Conservation (phyloP, 805 yeast genomes). For the Tetrapisispora phaffii region DNA sequence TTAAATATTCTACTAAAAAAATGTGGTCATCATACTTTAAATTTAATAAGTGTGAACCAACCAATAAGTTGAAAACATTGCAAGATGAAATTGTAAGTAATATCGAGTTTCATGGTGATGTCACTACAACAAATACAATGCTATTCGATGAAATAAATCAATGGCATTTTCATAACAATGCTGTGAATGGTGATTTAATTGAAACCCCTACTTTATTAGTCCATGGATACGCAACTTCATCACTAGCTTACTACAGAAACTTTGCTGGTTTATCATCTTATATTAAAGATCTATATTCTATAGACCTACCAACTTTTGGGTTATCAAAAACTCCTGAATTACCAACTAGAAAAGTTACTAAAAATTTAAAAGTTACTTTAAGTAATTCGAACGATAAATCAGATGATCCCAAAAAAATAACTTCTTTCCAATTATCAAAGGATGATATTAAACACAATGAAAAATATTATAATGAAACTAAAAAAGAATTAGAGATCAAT, state of each 20-base stretch:
- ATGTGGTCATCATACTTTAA: constrained; percentile 11
- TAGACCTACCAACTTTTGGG: constrained; percentile 68
- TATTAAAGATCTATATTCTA: constrained; percentile 52
- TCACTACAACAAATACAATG: constrained; percentile 12
- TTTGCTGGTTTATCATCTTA: constrained; percentile 39
- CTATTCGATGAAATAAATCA: constrained; percentile 21
- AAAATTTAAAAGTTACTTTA: neutral
- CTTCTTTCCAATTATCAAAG: neutral
- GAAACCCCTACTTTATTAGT: constrained; percentile 42
- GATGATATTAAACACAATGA: neutral
- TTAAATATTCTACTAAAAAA: constrained; percentile 2
- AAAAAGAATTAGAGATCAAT: constrained; percentile 23
- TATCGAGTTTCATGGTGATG: constrained; percentile 1
- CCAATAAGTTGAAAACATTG: constrained; percentile 8
- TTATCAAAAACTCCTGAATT: constrained; percentile 32
- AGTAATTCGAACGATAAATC: neutral
- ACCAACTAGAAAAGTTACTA: neutral
- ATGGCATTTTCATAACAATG: constrained; percentile 26
- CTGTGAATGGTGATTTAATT: constrained; percentile 10
- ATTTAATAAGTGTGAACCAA: neutral
- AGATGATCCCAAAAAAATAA: neutral
- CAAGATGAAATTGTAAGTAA: constrained; percentile 19
- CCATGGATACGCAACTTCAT: constrained; percentile 92
- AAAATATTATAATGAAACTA: neutral
- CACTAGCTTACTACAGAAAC: constrained; percentile 71